Conservation (phyloP, 1,139 yeast species). For the Blastobotrys raffinosifermentans region DNA sequence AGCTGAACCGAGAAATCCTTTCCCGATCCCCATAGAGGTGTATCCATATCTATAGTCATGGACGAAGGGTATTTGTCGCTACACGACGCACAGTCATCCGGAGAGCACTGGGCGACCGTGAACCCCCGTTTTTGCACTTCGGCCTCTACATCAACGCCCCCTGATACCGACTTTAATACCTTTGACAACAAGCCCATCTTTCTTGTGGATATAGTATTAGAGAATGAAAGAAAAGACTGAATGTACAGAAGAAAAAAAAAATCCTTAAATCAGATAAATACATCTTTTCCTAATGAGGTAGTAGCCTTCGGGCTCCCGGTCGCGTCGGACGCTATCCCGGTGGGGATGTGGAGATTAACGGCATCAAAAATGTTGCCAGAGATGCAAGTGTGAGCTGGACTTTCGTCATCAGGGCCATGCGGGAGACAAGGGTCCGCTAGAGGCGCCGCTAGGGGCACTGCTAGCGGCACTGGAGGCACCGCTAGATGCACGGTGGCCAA, state of each 20-base stretch:
- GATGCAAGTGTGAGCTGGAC: no score
- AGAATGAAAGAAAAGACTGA: neutral
- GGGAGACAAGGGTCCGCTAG: no score
- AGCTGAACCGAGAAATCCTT: constrained; percentile 65
- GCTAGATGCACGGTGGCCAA: no score
- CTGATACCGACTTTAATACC: neutral
- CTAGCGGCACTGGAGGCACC: no score
- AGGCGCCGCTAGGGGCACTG: no score
- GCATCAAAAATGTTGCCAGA: no score
- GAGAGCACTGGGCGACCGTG: constrained; percentile 23
- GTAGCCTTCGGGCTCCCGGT: no score
- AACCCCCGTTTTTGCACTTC: constrained; percentile 14
- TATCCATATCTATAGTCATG: constrained; percentile 47
- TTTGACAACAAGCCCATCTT: neutral
- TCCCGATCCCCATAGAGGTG: constrained; percentile 65
- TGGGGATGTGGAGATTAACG: no score
- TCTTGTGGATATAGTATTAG: no score
- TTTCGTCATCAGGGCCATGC: no score
- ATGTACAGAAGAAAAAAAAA: neutral
- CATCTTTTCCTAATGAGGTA: no score
- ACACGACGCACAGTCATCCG: constrained; percentile 25
- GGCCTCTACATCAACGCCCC: constrained; percentile 3
- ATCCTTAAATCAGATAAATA: neutral
- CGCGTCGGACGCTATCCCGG: no score
- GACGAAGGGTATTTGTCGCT: constrained; percentile 47